Evolutionary conservation across 2,329 filamentous ascomycete genomes (phyloP).

Genomic region (Ophiostoma piceae): DNA sequence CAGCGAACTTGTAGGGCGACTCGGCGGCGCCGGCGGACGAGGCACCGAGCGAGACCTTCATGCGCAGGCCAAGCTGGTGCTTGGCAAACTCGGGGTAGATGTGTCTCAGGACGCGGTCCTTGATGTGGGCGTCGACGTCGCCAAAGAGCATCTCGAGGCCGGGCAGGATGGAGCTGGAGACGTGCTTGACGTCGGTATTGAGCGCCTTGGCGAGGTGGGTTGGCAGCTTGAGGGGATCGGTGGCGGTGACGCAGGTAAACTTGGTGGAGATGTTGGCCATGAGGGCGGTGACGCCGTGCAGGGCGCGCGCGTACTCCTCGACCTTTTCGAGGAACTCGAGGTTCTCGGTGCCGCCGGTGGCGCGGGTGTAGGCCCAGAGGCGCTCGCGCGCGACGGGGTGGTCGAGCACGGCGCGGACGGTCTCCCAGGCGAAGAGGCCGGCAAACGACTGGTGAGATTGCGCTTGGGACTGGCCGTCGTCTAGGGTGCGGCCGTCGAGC

Average conservation of each 20-base stretch:
- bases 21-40: conserved; percentile 29
- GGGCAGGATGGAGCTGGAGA: conserved; percentile 42
- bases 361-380: conserved; percentile 47
- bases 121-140: conserved; percentile 38
- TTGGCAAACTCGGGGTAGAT: conserved; percentile 49
- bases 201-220: conserved; percentile 39
- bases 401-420: conserved; percentile 47
- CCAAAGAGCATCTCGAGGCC: conserved; percentile 41
- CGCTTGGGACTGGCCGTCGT: not conserved
- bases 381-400: conserved; percentile 44
- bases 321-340: conserved; percentile 48
- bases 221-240: conserved; percentile 41
- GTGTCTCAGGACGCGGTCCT: conserved; percentile 39
- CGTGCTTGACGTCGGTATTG: conserved; percentile 44
- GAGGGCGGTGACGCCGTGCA: conserved; percentile 39
- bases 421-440: conserved; percentile 39
- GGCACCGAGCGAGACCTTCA: conserved; percentile 42
- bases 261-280: conserved; percentile 36
- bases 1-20: conserved; percentile 32
- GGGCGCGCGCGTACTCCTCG: conserved; percentile 40
- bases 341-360: conserved; percentile 43
- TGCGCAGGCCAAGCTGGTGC: conserved; percentile 44
- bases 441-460: not conserved
- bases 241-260: conserved; percentile 38
- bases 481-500: conserved; percentile 33